Evolutionary conservation across 139 green algal genomes (phyloP).

Genomic region (Yamagishiella unicocca): DNA sequence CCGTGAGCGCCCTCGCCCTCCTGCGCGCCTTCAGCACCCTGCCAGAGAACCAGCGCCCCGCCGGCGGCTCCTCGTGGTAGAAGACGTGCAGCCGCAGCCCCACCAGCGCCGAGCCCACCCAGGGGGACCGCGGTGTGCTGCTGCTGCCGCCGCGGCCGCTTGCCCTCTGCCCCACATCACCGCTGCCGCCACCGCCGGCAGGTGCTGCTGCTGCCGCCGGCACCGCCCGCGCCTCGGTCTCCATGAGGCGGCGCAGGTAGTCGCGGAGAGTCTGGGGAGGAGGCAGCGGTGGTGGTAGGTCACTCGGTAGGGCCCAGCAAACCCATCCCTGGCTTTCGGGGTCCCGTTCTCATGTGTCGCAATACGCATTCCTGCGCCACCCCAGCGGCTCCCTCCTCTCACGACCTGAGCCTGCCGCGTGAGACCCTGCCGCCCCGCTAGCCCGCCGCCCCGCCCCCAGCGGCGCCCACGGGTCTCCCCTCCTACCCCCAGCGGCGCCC

Average conservation of each 20-base stretch:
- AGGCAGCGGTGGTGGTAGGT: too few relatives aligned
- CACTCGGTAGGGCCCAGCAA: too few relatives aligned
- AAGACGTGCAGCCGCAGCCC: conserved; percentile 17
- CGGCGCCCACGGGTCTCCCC: too few relatives aligned
- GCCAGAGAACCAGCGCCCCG: conserved; percentile 7
- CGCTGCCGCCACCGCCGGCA: background rate
- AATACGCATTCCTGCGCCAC: too few relatives aligned
- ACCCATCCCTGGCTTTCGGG: background rate
- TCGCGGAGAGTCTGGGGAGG: background rate
- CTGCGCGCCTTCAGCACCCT: background rate
- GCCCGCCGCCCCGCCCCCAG: too few relatives aligned
- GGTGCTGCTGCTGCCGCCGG: background rate
- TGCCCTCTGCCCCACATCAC: too few relatives aligned
- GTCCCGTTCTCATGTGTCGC: too few relatives aligned
- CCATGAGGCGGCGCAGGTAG: background rate
- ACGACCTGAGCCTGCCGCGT: too few relatives aligned
- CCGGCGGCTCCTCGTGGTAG: conserved; percentile 22
- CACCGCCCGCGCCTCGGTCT: background rate
- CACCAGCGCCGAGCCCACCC: background rate
- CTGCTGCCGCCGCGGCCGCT: background rate
- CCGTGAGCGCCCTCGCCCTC: background rate
- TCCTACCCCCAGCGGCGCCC: too few relatives aligned
- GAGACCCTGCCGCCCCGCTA: too few relatives aligned
- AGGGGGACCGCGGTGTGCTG: background rate
- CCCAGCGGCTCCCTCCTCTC: too few relatives aligned